Evolutionary conservation across 1,284 basidiomycete species (phyloP), one percentile per base, ranked within the genome.

Genomic region (Gymnopus androsaceus): DNA sequence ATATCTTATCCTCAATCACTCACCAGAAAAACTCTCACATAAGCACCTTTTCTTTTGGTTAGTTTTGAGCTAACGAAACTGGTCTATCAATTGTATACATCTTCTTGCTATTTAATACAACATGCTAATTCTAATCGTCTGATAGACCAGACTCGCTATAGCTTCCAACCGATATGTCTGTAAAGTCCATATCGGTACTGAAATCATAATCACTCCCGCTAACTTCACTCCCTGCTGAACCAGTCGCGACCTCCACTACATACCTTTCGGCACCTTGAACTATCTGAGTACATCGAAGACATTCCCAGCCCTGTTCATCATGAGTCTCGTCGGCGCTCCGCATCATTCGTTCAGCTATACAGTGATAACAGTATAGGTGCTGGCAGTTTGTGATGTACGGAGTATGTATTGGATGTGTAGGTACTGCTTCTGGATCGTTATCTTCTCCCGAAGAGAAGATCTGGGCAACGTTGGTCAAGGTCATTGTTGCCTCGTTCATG

Each of bases 311-410:
- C 21, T 65, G 66, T 19, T 77, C 79, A 12, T 80, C 78, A 33
- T 76, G 74, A 17, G 77, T 82, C 46, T 89, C 88, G 55, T 89
- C 88, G 5, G 82, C 82, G 0, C 80, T 78, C 31, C 83, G 85
- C 63, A 92, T 79, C 75, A 96, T 83, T 56, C 86, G 84, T 64
- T 91, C 89, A 11, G 90, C 82, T 30, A 95, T 77, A 70, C 94
- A 96, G 64, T 88, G 85, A 69, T 95, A 96, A 70, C 94, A 95
- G 72, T 93, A 96, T 9, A 82, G 69, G 69, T 95, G 91, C 12
- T 84, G 87, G 61, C 91, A 93, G 14, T 88, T 87, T 8, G 88
- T 82, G 55, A 84, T 70, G 65, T 92, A 93, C 0, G 90, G 84
- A 30, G 81, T 89, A 63, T 85, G 75, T 56, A 92, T 79, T 2